These are phyloP conservation scores for Penicillium goetzii DNA, from an alignment of 495 filamentous ascomycete species.

Conservation along the genomic window DNA sequence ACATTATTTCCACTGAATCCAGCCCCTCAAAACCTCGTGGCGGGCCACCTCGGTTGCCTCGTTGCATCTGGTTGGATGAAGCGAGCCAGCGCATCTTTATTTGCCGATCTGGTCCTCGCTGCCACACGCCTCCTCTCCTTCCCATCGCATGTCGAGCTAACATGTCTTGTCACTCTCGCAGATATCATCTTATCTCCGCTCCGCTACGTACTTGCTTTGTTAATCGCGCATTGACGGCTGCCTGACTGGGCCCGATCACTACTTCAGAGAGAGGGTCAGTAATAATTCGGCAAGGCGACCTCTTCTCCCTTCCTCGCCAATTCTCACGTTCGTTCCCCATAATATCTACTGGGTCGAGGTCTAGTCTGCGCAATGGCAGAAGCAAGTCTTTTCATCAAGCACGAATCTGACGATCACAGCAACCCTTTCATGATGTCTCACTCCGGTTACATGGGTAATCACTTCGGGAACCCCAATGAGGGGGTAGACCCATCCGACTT, in stretches of 20 bases:
- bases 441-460: conserved; percentile 65
- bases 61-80: conserved; percentile 14
- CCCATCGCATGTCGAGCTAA: conserved; percentile 18
- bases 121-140: neutral
- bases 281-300: conserved; percentile 24
- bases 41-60: conserved; percentile 21
- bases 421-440: conserved; percentile 59
- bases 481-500: conserved; percentile 87
- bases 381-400: conserved; percentile 72
- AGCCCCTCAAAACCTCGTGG: neutral
- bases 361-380: conserved; percentile 39
- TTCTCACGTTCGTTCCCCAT: neutral
- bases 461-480: conserved; percentile 66
- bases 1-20: conserved; percentile 1
- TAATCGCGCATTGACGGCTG: conserved; percentile 16
- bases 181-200: conserved; percentile 13
- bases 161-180: conserved; percentile 6
- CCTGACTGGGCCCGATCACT: conserved; percentile 17
- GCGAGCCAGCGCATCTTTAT: conserved; percentile 15
- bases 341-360: neutral
- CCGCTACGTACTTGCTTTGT: conserved; percentile 10
- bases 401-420: conserved; percentile 71
- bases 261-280: conserved; percentile 32
- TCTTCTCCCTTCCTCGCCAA: conserved; percentile 10
- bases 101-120: conserved; percentile 12